phyloP scores from a whole-genome alignment of 768 basidiomycete species.

The Coprinopsis marcescibilis region DNA sequence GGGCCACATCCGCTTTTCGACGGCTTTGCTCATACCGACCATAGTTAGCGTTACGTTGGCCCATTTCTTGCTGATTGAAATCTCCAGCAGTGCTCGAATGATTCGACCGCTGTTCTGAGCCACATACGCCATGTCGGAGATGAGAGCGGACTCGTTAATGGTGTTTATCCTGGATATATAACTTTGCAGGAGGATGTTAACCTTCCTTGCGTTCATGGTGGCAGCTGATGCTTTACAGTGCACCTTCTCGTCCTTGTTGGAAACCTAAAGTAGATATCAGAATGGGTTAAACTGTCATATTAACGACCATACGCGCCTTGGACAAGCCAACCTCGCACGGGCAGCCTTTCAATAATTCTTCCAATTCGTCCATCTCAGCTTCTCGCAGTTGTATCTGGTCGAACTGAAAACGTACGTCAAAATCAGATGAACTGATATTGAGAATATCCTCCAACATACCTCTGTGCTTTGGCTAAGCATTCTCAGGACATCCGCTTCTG shows the following conservation, averaged over 20 bases:
- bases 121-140: constrained; percentile 91
- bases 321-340: constrained; percentile 90
- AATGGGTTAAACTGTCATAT: no score
- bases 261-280: no score
- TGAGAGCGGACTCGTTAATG: constrained; percentile 93
- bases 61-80: constrained; percentile 90
- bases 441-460: constrained; percentile 34
- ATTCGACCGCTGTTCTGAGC: constrained; percentile 96
- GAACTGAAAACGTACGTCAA: constrained; percentile 47
- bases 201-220: constrained; percentile 74
- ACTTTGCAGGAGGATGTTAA: constrained; percentile 91
- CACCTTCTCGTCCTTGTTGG: no score
- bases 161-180: constrained; percentile 67
- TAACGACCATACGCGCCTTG: constrained; percentile 42
- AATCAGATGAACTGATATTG: not conserved
- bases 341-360: constrained; percentile 55
- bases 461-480: constrained; percentile 91
- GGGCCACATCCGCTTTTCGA: constrained; percentile 91
- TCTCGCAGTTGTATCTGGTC: constrained; percentile 93
- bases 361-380: constrained; percentile 80
- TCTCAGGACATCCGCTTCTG: constrained; percentile 84
- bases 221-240: no score
- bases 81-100: constrained; percentile 89
- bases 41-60: constrained; percentile 74
- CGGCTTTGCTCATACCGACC: constrained; percentile 87